Evolutionary conservation across 1,284 basidiomycete genomes (phyloP).

Genomic region (Dichomitus squalens): DNA sequence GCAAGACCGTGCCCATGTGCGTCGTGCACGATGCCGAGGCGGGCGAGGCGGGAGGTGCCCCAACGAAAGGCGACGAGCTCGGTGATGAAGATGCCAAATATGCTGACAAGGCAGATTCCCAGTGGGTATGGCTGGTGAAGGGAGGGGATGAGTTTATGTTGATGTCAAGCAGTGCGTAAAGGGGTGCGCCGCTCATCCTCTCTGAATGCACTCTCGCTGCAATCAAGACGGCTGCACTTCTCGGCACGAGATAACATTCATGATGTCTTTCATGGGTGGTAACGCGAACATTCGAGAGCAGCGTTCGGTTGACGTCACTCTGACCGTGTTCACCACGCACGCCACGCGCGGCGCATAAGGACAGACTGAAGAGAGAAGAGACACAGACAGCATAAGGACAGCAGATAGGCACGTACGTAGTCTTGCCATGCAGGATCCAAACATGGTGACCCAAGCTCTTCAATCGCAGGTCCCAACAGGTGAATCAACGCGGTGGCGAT

Average conservation of each 20-base stretch:
- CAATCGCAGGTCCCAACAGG: conserved; percentile 76
- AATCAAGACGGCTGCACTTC: too few species aligned
- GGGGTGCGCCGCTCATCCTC: too few species aligned
- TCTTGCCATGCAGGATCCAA: conserved; percentile 69
- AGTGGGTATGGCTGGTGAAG: conserved; percentile 71
- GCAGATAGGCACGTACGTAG: conserved; percentile 72
- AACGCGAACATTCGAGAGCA: too few species aligned
- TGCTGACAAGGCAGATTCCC: conserved; percentile 77
- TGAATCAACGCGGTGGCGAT: conserved; percentile 94
- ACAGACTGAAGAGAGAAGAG: too few species aligned
- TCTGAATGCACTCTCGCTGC: too few species aligned
- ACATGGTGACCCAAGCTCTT: conserved; percentile 74
- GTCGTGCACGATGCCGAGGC: conserved; percentile 58
- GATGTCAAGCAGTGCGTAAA: too few species aligned
- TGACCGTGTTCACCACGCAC: too few species aligned
- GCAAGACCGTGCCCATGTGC: conserved; percentile 67
- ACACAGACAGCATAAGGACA: too few species aligned
- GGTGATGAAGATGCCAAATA: conserved; percentile 83
- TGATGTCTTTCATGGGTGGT: too few species aligned
- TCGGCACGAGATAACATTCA: too few species aligned
- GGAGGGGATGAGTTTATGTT: not conserved
- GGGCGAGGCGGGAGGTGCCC: conserved; percentile 66
- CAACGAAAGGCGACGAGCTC: conserved; percentile 86
- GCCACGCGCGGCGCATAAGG: too few species aligned
- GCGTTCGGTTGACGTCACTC: too few species aligned